Percentiles rank a stretch among this genome's conserved stretches.
Evolutionary conservation across 2,329 filamentous ascomycete species (phyloP).

Genomic region (Ascochyta lentis): DNA sequence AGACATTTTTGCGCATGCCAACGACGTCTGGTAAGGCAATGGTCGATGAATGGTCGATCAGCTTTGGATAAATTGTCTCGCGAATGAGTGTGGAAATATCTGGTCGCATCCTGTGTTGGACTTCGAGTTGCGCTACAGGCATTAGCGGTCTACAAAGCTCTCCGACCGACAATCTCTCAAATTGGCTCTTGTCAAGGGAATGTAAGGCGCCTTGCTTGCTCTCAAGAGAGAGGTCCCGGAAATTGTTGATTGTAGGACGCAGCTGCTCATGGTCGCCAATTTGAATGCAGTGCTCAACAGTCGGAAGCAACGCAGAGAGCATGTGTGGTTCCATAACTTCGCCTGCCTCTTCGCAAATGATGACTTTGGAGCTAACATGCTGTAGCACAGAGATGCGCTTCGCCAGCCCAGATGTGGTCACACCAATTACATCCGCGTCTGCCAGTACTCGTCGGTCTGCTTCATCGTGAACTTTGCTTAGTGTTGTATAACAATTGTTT

Average conservation of each 20-base stretch:
- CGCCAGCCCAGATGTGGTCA: conserved; percentile 68
- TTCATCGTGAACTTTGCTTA: conserved; percentile 45
- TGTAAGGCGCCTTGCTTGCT: conserved; percentile 58
- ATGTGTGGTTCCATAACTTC: conserved; percentile 71
- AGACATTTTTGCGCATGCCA: conserved; percentile 62
- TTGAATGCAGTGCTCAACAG: conserved; percentile 66
- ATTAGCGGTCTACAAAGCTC: conserved; percentile 28
- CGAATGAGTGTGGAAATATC: conserved; percentile 66
- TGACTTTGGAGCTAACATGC: conserved; percentile 60
- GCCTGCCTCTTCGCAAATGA: conserved; percentile 72
- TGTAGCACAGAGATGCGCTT: conserved; percentile 59
- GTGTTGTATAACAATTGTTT: conserved; percentile 7
- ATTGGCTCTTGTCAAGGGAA: conserved; percentile 65
- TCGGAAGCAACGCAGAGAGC: conserved; percentile 65
- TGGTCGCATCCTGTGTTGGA: conserved; percentile 71
- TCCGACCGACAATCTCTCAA: conserved; percentile 62
- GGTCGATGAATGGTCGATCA: conserved; percentile 59
- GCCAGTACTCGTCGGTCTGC: conserved; percentile 49
- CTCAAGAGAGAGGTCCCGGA: conserved; percentile 58
- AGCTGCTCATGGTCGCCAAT: conserved; percentile 71
- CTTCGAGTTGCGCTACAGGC: conserved; percentile 54
- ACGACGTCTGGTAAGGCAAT: conserved; percentile 55
- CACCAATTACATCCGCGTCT: conserved; percentile 61
- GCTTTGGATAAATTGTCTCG: conserved; percentile 61
- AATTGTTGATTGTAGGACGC: conserved; percentile 64